Base-by-base conservation (phyloP, 2,329 filamentous ascomycete genomes). In the Phaeosphaeria sp. region DNA sequence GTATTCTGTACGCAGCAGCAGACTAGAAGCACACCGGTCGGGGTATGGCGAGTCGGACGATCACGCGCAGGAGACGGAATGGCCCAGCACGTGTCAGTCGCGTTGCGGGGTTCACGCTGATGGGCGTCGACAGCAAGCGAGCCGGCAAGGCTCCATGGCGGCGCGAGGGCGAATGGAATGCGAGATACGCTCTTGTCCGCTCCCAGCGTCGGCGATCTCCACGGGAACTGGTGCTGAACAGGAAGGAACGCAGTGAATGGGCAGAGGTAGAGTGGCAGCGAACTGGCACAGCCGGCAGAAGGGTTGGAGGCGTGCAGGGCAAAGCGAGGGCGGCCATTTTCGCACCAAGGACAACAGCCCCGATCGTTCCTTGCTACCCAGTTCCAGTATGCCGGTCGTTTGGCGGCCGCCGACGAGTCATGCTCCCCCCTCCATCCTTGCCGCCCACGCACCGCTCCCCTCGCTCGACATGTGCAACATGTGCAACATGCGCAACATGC, bases 201-300 rank as follows among this genome's bases (percentile, higher is more conserved):
- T 39, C 51, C 27, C 53, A 41, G 58, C 54, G 46, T 62, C 57
- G 65, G 59, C 65, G 63, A 66, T 59, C 52, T 57, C 49, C 25
- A 59, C 58, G 60, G 52, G 41, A 49, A 49, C 50, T 44, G 49
- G 50, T 49, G 51, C 46, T 50, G 44, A 54, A 44, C 54, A 54
- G 50, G 46, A 54, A 21, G 44, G 21, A 20, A n/a, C 43, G 21
- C 21, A 11, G 30, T 39, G 25, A 13, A n/a, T 13, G n/a, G n/a
- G n/a, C n/a, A n/a, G n/a, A n/a, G n/a, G n/a, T n/a, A n/a, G n/a
- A n/a, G n/a, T n/a, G 5, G 33, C 30, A 41, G 27, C n/a, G 46
- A 49, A 20, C n/a, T 21, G 27, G 25, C 18, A 21, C 18, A 49
- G 46, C 46, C 46, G 18, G 18, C 27, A 49, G 46, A 49, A 30